Evolutionary conservation across 345 rosid species (phyloP).

Genomic region (Syzygium aqueum): DNA sequence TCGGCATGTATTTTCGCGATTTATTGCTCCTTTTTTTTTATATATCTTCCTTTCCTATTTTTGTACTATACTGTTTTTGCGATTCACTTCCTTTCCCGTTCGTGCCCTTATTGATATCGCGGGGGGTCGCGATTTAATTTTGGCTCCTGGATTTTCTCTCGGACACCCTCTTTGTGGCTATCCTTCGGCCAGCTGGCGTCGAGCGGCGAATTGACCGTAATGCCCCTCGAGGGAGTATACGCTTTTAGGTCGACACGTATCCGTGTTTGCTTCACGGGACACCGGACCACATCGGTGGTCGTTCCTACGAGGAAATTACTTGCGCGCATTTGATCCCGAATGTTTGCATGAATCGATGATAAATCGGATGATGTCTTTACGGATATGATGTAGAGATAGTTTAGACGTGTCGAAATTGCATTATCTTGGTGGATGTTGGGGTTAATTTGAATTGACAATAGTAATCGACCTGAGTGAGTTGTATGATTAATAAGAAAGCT

Average conservation of each 20-base stretch:
- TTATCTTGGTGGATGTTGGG: neutral
- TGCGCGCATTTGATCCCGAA: neutral
- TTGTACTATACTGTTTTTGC: neutral
- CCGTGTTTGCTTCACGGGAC: neutral
- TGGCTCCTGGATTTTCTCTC: neutral
- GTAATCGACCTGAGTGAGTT: fast-evolving
- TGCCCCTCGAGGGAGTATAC: neutral
- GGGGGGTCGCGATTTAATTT: neutral
- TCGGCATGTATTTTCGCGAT: neutral
- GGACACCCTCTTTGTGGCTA: too few relatives aligned
- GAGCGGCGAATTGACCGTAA: neutral
- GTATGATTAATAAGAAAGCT: fast-evolving
- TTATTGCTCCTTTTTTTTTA: neutral
- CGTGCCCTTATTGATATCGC: neutral
- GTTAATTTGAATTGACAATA: neutral
- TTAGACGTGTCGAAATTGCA: fast-evolving
- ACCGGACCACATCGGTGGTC: neutral
- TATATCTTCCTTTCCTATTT: too few relatives aligned
- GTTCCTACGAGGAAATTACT: neutral
- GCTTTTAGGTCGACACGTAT: neutral
- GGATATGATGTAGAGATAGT: neutral
- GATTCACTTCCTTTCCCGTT: neutral
- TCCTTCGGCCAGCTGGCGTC: neutral
- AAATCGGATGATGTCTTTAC: neutral
- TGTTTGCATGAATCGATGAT: too few relatives aligned